These are phyloP conservation scores for Agastache rugosa DNA, from an alignment of 257 asterid genomes.

Conservation along the genomic window DNA sequence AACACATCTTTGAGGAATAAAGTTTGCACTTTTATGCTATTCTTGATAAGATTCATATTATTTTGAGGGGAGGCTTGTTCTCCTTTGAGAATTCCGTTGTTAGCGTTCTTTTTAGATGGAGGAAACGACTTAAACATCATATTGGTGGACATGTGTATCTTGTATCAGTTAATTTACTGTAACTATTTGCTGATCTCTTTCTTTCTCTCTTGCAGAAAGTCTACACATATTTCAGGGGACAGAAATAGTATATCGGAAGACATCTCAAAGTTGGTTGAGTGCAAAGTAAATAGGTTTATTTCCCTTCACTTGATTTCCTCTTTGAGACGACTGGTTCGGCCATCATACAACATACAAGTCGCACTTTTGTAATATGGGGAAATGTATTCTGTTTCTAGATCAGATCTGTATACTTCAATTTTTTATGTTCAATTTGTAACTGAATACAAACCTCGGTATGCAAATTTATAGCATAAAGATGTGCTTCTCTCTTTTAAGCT, in stretches of 20 bases:
- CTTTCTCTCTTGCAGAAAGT: slow-evolving; percentile 68
- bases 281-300: slow-evolving; percentile 36
- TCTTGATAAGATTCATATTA: neutral
- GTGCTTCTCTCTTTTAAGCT: neutral
- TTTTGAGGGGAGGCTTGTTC: no score
- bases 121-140: neutral
- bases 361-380: slow-evolving; percentile 17
- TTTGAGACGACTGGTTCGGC: slow-evolving; percentile 36
- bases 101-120: no score
- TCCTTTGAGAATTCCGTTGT: neutral
- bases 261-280: slow-evolving; percentile 32
- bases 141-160: neutral
- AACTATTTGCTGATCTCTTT: slow-evolving; percentile 4
- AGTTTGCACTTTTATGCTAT: neutral
- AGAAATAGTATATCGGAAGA: slow-evolving; percentile 50
- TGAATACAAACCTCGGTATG: neutral
- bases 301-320: slow-evolving; percentile 16
- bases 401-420: slow-evolving; percentile 1
- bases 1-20: neutral
- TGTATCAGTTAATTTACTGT: neutral
- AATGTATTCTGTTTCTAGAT: slow-evolving; percentile 16
- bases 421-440: slow-evolving; percentile 19
- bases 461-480: neutral
- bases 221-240: slow-evolving; percentile 82
- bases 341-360: neutral